These are phyloP conservation scores for Alternaria novae-zelandiae DNA, from an alignment of 2,329 filamentous ascomycete species.

Conservation along the genomic window DNA sequence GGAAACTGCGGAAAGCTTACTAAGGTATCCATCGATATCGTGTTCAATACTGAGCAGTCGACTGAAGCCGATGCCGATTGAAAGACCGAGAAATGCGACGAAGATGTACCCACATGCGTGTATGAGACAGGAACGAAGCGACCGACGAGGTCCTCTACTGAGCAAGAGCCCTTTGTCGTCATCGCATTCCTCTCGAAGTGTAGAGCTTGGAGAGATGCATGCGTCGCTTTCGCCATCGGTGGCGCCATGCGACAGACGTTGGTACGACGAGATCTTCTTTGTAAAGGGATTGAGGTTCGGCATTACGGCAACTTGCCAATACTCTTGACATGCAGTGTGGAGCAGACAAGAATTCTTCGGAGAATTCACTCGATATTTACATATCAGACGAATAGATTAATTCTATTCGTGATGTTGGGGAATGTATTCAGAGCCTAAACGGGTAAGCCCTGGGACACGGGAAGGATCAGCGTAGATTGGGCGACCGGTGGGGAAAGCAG, in stretches of 20 bases:
- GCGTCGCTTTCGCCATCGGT: background rate
- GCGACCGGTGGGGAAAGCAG: background rate
- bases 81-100: constrained; percentile 1
- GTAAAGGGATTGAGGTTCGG: constrained; percentile 6
- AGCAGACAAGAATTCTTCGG: background rate
- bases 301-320: background rate
- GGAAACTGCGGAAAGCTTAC: background rate
- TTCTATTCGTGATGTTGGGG: background rate
- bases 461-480: background rate
- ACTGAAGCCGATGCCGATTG: background rate
- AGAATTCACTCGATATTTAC: background rate
- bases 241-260: background rate
- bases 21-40: constrained; percentile 9
- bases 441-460: constrained; percentile 1
- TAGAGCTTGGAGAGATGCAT: background rate
- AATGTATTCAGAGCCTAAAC: constrained; percentile 7
- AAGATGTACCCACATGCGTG: constrained; percentile 1
- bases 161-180: background rate
- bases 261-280: background rate
- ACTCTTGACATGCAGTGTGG: background rate
- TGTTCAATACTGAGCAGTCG: background rate
- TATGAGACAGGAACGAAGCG: background rate
- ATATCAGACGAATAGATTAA: background rate
- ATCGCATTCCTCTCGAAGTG: background rate
- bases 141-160: background rate